Conservation (phyloP, 2,329 filamentous ascomycete species). For the Penicillium hordei region DNA sequence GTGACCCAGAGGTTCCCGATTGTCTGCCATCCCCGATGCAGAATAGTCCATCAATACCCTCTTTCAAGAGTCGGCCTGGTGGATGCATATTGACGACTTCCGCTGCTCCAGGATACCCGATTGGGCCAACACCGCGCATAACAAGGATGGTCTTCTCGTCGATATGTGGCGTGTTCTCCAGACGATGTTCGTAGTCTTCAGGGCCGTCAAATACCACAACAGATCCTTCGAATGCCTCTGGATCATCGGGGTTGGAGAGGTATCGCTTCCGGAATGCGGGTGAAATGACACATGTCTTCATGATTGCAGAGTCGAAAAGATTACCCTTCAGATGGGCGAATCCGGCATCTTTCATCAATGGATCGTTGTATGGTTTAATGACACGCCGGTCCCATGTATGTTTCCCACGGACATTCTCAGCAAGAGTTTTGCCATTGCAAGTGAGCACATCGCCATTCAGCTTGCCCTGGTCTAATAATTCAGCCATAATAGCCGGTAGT, state of each 20-base stretch:
- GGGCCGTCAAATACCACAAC: conserved; percentile 54
- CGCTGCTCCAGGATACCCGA: conserved; percentile 53
- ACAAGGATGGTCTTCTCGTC: conserved; percentile 46
- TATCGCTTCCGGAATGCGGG: conserved; percentile 48
- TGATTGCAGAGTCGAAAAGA: conserved; percentile 54
- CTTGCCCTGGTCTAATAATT: conserved; percentile 51
- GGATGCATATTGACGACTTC: conserved; percentile 57
- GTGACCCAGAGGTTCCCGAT: conserved; percentile 56
- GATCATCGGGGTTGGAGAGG: conserved; percentile 48
- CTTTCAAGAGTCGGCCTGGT: conserved; percentile 46
- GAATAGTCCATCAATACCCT: conserved; percentile 50
- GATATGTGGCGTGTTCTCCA: conserved; percentile 44
- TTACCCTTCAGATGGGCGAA: conserved; percentile 53
- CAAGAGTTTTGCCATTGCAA: conserved; percentile 36
- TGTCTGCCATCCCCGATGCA: conserved; percentile 58
- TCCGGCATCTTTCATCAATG: conserved; percentile 52
- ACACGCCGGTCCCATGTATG: conserved; percentile 53
- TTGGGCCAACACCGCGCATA: conserved; percentile 52
- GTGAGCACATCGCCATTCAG: conserved; percentile 37
- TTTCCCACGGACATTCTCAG: conserved; percentile 28
- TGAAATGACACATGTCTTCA: conserved; percentile 55
- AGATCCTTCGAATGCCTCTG: conserved; percentile 50
- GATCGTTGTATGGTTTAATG: conserved; percentile 48
- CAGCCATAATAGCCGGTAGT: conserved; percentile 54
- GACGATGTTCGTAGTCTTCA: conserved; percentile 48